These are phyloP conservation scores for Keithomyces neogunnii DNA, from an alignment of 2,329 filamentous ascomycete genomes.

Conservation along the genomic window DNA sequence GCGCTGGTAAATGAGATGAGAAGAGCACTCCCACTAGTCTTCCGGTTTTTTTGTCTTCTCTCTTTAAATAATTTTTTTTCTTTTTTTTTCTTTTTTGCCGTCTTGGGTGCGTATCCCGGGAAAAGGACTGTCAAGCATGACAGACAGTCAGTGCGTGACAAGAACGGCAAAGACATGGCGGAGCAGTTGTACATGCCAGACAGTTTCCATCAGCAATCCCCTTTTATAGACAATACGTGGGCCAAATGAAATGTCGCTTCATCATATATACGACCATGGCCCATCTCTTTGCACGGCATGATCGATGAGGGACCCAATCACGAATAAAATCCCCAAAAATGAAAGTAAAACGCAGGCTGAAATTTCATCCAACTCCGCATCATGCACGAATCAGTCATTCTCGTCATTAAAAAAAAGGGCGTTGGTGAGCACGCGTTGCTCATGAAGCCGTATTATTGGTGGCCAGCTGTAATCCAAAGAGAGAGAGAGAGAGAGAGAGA, in stretches of 20 bases:
- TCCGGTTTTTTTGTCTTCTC: no score
- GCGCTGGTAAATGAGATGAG: neutral
- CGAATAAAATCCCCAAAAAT: neutral
- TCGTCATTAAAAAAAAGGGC: constrained; percentile 1
- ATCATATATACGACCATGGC: neutral
- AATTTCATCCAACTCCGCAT: neutral
- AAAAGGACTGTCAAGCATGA: no score
- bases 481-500: no score
- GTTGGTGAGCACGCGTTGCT: neutral
- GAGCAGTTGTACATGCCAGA: neutral
- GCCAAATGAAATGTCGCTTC: neutral
- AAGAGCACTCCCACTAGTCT: neutral
- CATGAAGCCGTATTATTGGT: neutral
- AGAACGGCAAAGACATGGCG: no score
- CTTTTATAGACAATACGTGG: neutral
- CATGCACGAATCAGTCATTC: constrained; percentile 6
- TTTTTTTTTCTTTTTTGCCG: neutral
- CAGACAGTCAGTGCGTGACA: neutral
- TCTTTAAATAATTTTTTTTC: no score
- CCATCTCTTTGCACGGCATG: neutral
- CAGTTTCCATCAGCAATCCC: neutral
- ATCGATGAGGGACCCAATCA: neutral
- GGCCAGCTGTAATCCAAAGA: neutral
- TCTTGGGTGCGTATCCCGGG: neutral
- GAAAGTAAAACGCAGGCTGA: neutral